A percentile compares a stretch with the other conserved stretches of the same genome.
Conservation (phyloP, 345 rosid species). For the Carallia pectinifolia region DNA sequence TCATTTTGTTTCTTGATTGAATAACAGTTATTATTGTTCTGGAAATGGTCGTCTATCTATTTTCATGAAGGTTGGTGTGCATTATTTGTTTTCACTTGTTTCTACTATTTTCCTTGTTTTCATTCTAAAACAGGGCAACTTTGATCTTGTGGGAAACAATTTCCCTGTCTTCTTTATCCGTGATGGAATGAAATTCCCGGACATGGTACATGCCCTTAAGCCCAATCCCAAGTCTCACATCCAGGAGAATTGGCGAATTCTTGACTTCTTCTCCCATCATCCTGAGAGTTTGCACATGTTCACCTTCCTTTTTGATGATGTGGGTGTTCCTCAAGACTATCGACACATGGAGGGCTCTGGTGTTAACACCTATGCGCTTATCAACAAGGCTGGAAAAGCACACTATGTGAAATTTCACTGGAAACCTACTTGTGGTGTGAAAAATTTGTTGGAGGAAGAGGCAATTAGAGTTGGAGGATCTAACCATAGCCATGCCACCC, state of each 20-base stretch:
- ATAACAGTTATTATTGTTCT: background rate
- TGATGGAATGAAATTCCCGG: constrained; percentile 97
- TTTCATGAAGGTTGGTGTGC: background rate
- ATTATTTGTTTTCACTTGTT: no score
- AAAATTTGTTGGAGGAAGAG: constrained; percentile 78
- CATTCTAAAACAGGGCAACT: constrained; percentile 68
- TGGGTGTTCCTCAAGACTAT: constrained; percentile 90
- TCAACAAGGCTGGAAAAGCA: constrained; percentile 88
- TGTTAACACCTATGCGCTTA: constrained; percentile 78
- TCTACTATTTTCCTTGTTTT: background rate
- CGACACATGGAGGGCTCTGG: constrained; percentile 95
- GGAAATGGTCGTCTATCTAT: background rate
- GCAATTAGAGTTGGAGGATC: constrained; percentile 88
- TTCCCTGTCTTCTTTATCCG: constrained; percentile 94
- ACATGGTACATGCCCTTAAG: constrained; percentile 85
- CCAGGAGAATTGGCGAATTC: constrained; percentile 94
- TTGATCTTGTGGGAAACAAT: constrained; percentile 98
- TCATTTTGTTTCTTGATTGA: no score
- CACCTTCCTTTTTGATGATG: constrained; percentile 80
- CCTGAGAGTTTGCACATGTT: constrained; percentile 95
- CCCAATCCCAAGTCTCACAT: constrained; percentile 98
- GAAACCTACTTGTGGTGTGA: constrained; percentile 94
- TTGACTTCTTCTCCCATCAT: constrained; percentile 92
- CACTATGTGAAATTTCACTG: constrained; percentile 91
- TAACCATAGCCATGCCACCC: constrained; percentile 96